phyloP scores from a whole-genome alignment of 495 filamentous ascomycete genomes.

The Penicillium psychrofluorescens region DNA sequence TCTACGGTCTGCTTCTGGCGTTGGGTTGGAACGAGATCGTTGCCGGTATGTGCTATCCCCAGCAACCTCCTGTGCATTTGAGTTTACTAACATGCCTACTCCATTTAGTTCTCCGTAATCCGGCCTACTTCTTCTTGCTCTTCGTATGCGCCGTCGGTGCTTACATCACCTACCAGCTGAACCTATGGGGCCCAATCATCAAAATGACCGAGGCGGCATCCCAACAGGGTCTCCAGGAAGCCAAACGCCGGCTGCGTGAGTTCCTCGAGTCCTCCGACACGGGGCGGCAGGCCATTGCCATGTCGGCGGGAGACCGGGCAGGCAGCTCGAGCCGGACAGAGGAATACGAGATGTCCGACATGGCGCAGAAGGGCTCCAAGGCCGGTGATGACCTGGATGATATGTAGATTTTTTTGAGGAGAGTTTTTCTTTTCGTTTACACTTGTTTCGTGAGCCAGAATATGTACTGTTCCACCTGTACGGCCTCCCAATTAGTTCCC shows the following conservation, averaged over 20 bases:
- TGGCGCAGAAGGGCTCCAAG: conserved; percentile 25
- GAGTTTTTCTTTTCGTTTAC: too few species aligned
- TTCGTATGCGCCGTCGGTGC: conserved; percentile 65
- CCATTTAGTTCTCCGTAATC: conserved; percentile 75
- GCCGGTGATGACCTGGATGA: conserved; percentile 33
- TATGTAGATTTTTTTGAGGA: conserved; percentile 26
- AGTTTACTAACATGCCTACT: conserved; percentile 6
- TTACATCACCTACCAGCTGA: conserved; percentile 87
- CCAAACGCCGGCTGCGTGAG: conserved; percentile 79
- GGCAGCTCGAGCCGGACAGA: conserved; percentile 18
- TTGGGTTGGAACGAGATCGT: conserved; percentile 97
- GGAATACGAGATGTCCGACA: conserved; percentile 40
- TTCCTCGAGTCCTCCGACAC: conserved; percentile 78
- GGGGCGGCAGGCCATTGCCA: conserved; percentile 70
- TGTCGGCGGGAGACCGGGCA: conserved; percentile 39
- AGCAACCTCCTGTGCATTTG: not conserved
- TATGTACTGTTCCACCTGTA: not conserved
- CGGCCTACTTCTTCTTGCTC: conserved; percentile 83
- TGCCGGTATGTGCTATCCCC: conserved; percentile 56
- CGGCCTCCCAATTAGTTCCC: too few species aligned
- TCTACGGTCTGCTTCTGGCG: conserved; percentile 80
- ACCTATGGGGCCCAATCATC: conserved; percentile 90
- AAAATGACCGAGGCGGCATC: conserved; percentile 89
- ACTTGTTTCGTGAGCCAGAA: too few species aligned
- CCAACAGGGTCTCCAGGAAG: conserved; percentile 78